Evolutionary conservation across 345 rosid genomes (phyloP), one percentile per base, ranked within the genome.

Genomic region (Pseudoturritis turrita): DNA sequence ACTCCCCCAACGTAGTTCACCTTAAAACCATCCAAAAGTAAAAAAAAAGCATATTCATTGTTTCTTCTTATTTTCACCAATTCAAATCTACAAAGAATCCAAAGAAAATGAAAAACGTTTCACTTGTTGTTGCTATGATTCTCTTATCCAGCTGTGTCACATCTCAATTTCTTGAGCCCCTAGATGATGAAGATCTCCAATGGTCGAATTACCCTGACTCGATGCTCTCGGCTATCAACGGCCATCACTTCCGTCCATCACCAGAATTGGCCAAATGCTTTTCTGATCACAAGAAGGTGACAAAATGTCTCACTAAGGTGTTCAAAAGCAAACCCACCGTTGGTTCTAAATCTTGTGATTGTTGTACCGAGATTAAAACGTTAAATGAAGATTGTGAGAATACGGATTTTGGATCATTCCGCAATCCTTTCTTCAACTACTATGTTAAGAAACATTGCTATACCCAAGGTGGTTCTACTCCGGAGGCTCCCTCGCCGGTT

Each of bases 81-180:
- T 6, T 25, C 26, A 25, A 25, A 25, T 25, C 26, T 25, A 25
- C 26, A 25, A 25, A 25, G 26, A 25, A n/a, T 15, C 39, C 21
- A 62, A 62, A 21, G 4, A 65, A 26, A 36, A 69, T 69, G 65
- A 56, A 69, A 13, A 45, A 36, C 35, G 37, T 46, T 29, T 17
- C 47, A 56, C 0, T 69, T 46, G 7, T 45, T 46, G 3, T 57
- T 21, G 65, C 65, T 2, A 57, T 46, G 0, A 7, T 69, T 25
- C 46, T 57, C 46, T 44, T 69, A 13, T 57, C 73, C 57, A 44
- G 56, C 13, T 56, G 35, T 58, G 47, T 35, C 46, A 56, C 35
- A 29, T 56, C 73, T 13, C 73, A 69, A 55, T 33, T 56, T n/a
- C 0, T 56, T 33, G 43, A 56, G 5, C 10, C 28, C 35, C 19